Evolutionary conservation across 805 yeast species (phyloP).

Genomic region (Myxozyma lipomycoides): DNA sequence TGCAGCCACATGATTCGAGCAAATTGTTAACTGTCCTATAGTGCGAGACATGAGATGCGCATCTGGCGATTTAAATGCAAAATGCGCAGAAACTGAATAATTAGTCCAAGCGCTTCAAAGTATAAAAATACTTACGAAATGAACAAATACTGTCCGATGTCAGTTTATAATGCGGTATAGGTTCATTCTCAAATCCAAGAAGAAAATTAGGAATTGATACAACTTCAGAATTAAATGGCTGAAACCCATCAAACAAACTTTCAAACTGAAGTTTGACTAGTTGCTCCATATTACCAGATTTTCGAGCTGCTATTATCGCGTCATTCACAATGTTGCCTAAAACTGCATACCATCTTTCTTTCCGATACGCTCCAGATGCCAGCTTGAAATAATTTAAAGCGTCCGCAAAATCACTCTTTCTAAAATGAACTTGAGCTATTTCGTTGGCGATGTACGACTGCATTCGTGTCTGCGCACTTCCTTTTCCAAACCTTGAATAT

Average conservation of each 20-base stretch:
- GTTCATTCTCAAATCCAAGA: background rate
- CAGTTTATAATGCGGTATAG: conserved; percentile 3
- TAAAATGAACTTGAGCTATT: conserved; percentile 49
- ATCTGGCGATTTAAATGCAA: conserved; percentile 16
- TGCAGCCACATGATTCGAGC: conserved; percentile 10
- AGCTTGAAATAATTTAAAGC: conserved; percentile 45
- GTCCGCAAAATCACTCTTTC: conserved; percentile 38
- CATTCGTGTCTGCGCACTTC: conserved; percentile 22
- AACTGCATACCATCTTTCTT: conserved; percentile 44
- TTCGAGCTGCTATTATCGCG: conserved; percentile 39
- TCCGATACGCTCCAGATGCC: conserved; percentile 39
- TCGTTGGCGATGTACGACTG: conserved; percentile 29
- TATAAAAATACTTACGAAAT: conserved; percentile 9
- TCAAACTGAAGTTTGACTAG: conserved; percentile 20
- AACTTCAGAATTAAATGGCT: conserved; percentile 10
- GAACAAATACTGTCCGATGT: conserved; percentile 9
- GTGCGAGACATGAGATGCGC: conserved; percentile 10
- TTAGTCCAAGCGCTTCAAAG: background rate
- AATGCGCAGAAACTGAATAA: conserved; percentile 10
- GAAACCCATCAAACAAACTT: conserved; percentile 9
- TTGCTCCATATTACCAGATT: conserved; percentile 12
- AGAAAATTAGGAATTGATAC: conserved; percentile 8
- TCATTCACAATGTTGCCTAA: conserved; percentile 38
- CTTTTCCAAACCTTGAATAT: conserved; percentile 15
- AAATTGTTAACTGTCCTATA: conserved; percentile 13